phyloP scores from a whole-genome alignment of 169 alveolate species.

The Cryptosporidium tyzzeri region DNA sequence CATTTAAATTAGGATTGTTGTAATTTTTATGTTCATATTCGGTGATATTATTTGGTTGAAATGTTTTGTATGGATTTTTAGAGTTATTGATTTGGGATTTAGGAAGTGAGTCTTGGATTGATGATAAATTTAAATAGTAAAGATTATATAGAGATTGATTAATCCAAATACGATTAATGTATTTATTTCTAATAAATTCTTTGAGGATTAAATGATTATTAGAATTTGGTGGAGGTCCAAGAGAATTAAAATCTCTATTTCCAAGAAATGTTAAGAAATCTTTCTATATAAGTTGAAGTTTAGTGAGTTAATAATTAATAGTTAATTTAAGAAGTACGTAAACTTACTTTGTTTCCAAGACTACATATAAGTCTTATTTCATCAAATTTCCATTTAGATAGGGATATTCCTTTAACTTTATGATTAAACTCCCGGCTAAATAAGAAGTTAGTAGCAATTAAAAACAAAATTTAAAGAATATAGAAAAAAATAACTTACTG shows the following conservation, averaged over 20 bases:
- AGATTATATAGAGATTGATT: background rate
- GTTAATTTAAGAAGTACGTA: too few species aligned
- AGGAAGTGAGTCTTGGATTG: background rate
- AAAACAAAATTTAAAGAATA: background rate
- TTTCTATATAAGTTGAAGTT: background rate
- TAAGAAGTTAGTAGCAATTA: background rate
- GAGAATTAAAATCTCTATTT: background rate
- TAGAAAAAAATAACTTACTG: constrained; percentile 57
- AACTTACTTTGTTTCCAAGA: constrained; percentile 78
- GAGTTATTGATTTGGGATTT: background rate
- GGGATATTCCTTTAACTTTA: constrained; percentile 82
- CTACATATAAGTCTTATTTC: constrained; percentile 80
- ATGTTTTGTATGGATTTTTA: background rate
- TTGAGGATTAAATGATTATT: constrained; percentile 1
- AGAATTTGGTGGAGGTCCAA: constrained; percentile 19
- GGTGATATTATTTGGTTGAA: background rate
- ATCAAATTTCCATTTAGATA: constrained; percentile 80
- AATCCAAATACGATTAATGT: constrained; percentile 38
- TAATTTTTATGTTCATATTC: background rate
- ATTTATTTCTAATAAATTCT: constrained; percentile 51
- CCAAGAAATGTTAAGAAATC: constrained; percentile 2
- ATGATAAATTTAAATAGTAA: background rate
- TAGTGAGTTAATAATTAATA: background rate
- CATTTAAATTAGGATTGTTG: background rate
- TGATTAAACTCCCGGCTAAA: constrained; percentile 81